A percentile compares a stretch with the other conserved stretches of the same genome.
These are phyloP conservation scores for Eutrema salsugineum DNA, from an alignment of 441 rosid species.

Conservation along the genomic window DNA sequence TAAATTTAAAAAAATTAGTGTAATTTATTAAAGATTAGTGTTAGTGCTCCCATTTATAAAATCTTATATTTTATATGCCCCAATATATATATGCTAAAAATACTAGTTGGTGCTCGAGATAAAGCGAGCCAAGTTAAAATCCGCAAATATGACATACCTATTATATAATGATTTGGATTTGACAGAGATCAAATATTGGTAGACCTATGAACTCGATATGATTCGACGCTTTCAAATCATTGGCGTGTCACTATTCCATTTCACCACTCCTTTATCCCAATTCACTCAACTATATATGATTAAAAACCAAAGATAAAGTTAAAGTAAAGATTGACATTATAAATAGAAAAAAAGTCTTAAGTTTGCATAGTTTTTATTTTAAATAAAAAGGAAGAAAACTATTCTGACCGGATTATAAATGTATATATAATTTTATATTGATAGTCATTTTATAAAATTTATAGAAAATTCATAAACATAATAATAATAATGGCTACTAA, in stretches of 20 bases:
- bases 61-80: too few species aligned
- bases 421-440: not conserved
- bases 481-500: too few species aligned
- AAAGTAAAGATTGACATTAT: slow-evolving; percentile 18
- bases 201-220: slow-evolving; percentile 19
- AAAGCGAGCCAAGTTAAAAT: not conserved
- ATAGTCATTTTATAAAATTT: not conserved
- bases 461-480: not conserved
- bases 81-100: too few species aligned
- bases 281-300: slow-evolving; percentile 27
- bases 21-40: too few species aligned
- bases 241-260: slow-evolving; percentile 21
- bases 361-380: not conserved
- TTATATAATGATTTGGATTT: slow-evolving; percentile 17
- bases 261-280: slow-evolving; percentile 17
- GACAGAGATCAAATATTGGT: slow-evolving; percentile 15
- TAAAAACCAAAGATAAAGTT: slow-evolving; percentile 26
- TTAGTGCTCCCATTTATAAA: too few species aligned
- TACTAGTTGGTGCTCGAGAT: too few species aligned
- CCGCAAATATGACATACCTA: not conserved
- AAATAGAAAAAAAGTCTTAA: not conserved
- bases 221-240: slow-evolving; percentile 29
- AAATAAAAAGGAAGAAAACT: not conserved
- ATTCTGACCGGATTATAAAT: not conserved
- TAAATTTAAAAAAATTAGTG: too few species aligned